phyloP scores from a whole-genome alignment of 2,329 filamentous ascomycete species.

The Pseudodiploospora longispora region DNA sequence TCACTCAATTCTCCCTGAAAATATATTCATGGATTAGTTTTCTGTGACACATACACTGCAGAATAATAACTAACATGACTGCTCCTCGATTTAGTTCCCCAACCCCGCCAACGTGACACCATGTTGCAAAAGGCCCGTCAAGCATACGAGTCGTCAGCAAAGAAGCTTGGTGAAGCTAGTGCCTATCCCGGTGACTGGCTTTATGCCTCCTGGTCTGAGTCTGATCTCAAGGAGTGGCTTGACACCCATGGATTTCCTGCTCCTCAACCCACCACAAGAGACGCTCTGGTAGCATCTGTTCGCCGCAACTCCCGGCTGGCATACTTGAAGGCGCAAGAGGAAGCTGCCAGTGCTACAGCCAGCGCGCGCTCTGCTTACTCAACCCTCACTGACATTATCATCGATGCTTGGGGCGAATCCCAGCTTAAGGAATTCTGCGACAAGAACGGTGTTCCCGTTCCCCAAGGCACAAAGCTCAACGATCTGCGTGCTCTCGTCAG shows the following conservation, averaged over 20 bases:
- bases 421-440: conserved; percentile 90
- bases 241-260: conserved; percentile 79
- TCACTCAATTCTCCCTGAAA: no score
- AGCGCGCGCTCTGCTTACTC: conserved; percentile 63
- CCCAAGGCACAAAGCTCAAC: conserved; percentile 84
- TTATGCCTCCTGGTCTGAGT: conserved; percentile 84
- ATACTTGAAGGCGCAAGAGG: conserved; percentile 57
- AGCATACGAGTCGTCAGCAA: conserved; percentile 71
- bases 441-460: conserved; percentile 77
- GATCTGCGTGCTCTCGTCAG: conserved; percentile 85
- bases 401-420: conserved; percentile 83
- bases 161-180: conserved; percentile 65
- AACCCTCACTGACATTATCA: conserved; percentile 71
- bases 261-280: conserved; percentile 75
- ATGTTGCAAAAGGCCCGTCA: conserved; percentile 69
- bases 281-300: conserved; percentile 80
- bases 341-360: conserved; percentile 51
- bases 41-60: not conserved
- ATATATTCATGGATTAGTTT: not conserved
- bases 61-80: not conserved
- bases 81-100: conserved; percentile 49
- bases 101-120: conserved; percentile 78
- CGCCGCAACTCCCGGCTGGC: conserved; percentile 84
- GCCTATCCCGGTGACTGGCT: conserved; percentile 95
- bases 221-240: conserved; percentile 88